These are phyloP conservation scores for Aurantiochytrium sp. DNA, from an alignment of 108 stramenopile genomes.

Conservation along the genomic window DNA sequence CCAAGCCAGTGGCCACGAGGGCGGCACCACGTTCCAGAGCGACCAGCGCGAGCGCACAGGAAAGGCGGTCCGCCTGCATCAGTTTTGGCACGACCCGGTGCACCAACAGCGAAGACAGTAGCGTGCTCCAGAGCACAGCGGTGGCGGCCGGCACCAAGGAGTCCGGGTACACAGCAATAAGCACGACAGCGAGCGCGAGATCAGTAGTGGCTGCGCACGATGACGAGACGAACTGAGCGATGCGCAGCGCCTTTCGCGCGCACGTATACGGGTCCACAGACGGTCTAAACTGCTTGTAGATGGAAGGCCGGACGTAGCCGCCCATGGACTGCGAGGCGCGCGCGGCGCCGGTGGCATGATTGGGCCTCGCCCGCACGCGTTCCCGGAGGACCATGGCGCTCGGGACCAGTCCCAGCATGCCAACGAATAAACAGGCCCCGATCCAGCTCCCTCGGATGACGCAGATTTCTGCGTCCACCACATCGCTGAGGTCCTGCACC, in stretches of 20 bases:
- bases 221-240: background rate
- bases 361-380: background rate
- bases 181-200: background rate
- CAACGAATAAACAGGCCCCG: background rate
- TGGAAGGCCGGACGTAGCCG: background rate
- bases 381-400: background rate
- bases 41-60: background rate
- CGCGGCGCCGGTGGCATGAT: background rate
- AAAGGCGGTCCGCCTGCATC: background rate
- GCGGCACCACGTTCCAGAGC: background rate
- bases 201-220: background rate
- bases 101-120: background rate
- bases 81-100: background rate
- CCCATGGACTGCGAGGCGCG: too few species aligned
- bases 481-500: background rate
- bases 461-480: background rate
- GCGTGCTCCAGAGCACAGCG: background rate
- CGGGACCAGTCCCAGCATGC: background rate
- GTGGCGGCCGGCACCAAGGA: background rate
- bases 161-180: background rate
- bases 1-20: background rate
- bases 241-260: background rate
- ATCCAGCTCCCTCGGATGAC: background rate
- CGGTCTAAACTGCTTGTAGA: background rate
- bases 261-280: background rate